A percentile compares a stretch with the other conserved stretches of the same genome.
Conservation (phyloP, 2,329 filamentous ascomycete species). For the Trichophyton mentagrophytes region DNA sequence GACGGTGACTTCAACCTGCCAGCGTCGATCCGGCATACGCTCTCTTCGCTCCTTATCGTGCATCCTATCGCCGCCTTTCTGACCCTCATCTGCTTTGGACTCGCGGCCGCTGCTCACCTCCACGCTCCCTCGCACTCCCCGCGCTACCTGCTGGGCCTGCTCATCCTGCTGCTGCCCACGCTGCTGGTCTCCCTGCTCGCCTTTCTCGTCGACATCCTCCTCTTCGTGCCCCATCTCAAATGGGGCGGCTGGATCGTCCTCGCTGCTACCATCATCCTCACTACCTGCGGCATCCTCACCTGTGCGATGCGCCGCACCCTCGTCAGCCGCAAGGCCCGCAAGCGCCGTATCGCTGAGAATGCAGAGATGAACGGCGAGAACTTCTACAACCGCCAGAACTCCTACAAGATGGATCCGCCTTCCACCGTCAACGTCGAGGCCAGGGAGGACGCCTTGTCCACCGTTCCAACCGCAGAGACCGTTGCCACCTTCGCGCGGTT, state of each 20-base stretch:
- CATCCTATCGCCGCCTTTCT: slow-evolving; percentile 83
- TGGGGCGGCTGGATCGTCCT: slow-evolving; percentile 94
- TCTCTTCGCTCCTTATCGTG: slow-evolving; percentile 84
- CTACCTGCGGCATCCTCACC: slow-evolving; percentile 68
- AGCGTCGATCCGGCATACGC: slow-evolving; percentile 51
- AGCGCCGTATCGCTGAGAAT: slow-evolving; percentile 82
- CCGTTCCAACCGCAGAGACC: slow-evolving; percentile 40
- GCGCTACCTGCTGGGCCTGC: slow-evolving; percentile 68
- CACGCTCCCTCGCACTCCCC: slow-evolving; percentile 81
- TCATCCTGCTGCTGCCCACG: slow-evolving; percentile 76
- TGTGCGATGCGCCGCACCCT: slow-evolving; percentile 91
- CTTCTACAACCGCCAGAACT: slow-evolving; percentile 58
- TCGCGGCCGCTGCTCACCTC: slow-evolving; percentile 71
- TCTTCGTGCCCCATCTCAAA: slow-evolving; percentile 85
- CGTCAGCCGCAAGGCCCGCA: slow-evolving; percentile 82
- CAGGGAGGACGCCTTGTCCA: slow-evolving; percentile 24
- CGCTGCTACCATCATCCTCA: slow-evolving; percentile 73
- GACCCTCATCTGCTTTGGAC: slow-evolving; percentile 68
- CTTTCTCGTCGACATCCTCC: slow-evolving; percentile 82
- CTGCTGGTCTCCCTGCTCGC: slow-evolving; percentile 72
- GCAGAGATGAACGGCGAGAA: slow-evolving; percentile 95
- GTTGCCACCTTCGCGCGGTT: slow-evolving; percentile 32
- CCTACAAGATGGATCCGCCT: slow-evolving; percentile 39
- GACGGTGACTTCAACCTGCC: slow-evolving; percentile 47
- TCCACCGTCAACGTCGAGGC: slow-evolving; percentile 39